A percentile compares a stretch with the other conserved stretches of the same genome.
These are phyloP conservation scores for Thelephora ganbajun DNA, from an alignment of 768 basidiomycete genomes.

Conservation along the genomic window DNA sequence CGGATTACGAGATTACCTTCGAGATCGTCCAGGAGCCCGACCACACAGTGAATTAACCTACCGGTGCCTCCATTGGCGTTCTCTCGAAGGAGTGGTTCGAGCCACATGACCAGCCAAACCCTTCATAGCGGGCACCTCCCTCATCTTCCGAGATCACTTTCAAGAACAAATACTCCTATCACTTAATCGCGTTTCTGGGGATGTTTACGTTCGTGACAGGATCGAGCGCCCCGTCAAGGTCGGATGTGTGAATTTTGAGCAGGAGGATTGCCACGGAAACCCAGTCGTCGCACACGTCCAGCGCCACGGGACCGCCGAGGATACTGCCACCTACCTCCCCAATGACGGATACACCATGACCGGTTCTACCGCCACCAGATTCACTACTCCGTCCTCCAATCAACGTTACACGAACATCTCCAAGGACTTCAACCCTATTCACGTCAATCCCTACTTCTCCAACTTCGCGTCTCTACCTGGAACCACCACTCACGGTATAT, in stretches of 20 bases:
- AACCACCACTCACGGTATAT: slow-evolving; percentile 96
- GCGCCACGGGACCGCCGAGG: slow-evolving; percentile 76
- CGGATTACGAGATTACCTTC: slow-evolving; percentile 92
- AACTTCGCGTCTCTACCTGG: slow-evolving; percentile 86
- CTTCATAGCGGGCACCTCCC: slow-evolving; percentile 63
- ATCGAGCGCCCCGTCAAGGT: slow-evolving; percentile 83
- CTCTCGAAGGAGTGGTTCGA: slow-evolving; percentile 96
- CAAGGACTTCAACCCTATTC: slow-evolving; percentile 98
- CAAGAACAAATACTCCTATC: slow-evolving; percentile 81
- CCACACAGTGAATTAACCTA: slow-evolving; percentile 66
- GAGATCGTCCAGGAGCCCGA: slow-evolving; percentile 84
- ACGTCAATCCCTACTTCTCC: slow-evolving; percentile 96
- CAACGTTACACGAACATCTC: slow-evolving; percentile 93
- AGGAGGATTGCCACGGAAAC: slow-evolving; percentile 84
- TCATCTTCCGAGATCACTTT: slow-evolving; percentile 86
- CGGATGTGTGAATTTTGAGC: slow-evolving; percentile 73
- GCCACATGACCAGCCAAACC: slow-evolving; percentile 81
- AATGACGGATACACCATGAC: slow-evolving; percentile 82
- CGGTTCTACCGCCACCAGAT: slow-evolving; percentile 43
- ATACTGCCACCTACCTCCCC: slow-evolving; percentile 60
- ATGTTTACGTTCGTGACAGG: slow-evolving; percentile 78
- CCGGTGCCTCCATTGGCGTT: slow-evolving; percentile 76
- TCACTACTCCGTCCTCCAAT: slow-evolving; percentile 81
- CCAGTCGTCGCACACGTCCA: slow-evolving; percentile 87
- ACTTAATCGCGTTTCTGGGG: slow-evolving; percentile 71